Conservation (phyloP, 2,329 filamentous ascomycete genomes). For the Sclerotinia nivalis region DNA sequence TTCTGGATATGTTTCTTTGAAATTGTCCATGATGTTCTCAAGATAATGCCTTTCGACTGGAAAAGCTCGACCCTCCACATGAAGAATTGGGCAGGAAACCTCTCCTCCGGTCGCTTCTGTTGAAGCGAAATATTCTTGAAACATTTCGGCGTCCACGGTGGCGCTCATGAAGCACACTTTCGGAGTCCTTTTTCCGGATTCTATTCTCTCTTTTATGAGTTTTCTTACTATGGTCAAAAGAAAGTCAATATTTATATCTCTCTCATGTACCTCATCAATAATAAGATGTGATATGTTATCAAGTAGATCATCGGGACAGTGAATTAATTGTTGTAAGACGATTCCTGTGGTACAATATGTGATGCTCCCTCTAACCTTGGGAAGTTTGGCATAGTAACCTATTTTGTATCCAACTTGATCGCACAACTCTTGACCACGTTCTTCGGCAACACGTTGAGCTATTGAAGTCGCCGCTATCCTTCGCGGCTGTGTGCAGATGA, state of each 20-base stretch:
- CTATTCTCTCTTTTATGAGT: constrained; percentile 61
- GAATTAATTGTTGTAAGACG: constrained; percentile 79
- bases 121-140: constrained; percentile 75
- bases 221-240: constrained; percentile 91
- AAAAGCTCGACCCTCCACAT: constrained; percentile 83
- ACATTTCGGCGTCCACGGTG: constrained; percentile 82
- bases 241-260: constrained; percentile 88
- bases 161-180: constrained; percentile 94
- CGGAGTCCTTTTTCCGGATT: constrained; percentile 71
- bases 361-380: constrained; percentile 63
- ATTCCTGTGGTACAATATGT: constrained; percentile 95
- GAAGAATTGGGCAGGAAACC: constrained; percentile 68
- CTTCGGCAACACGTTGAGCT: constrained; percentile 88
- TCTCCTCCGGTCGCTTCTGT: constrained; percentile 59
- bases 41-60: constrained; percentile 85
- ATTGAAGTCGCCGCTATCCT: constrained; percentile 90
- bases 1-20: background rate
- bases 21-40: constrained; percentile 76
- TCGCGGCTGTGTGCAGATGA: constrained; percentile 91
- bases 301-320: constrained; percentile 73
- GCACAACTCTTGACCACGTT: constrained; percentile 76
- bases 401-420: constrained; percentile 88
- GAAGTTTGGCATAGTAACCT: constrained; percentile 78
- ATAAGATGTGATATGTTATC: constrained; percentile 89
- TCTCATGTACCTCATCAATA: constrained; percentile 93